Percentiles rank a stretch among this genome's conserved stretches.
Conservation (phyloP, 164 flowering plant species). For the Vitis amurensis region DNA sequence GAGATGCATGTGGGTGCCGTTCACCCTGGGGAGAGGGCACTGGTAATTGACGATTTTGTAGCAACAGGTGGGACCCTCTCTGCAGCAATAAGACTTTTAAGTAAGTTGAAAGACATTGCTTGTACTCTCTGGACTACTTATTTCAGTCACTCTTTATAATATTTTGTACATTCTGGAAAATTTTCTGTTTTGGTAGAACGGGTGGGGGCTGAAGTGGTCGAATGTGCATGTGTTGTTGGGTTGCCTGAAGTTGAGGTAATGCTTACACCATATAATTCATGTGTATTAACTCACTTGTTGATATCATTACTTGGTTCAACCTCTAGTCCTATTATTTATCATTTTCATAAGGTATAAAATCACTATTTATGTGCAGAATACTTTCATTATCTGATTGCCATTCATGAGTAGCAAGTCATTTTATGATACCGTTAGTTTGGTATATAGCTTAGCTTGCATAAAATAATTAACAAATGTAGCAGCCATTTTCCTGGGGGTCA, state of each 20-base stretch:
- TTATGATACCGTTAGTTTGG: too few relatives aligned
- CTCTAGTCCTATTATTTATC: too few relatives aligned
- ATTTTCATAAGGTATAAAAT: too few relatives aligned
- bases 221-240: slow-evolving; percentile 92
- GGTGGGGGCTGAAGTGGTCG: slow-evolving; percentile 79
- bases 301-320: too few relatives aligned
- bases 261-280: neutral
- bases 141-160: neutral
- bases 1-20: slow-evolving; percentile 95
- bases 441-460: too few relatives aligned
- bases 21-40: slow-evolving; percentile 67
- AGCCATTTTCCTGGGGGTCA: neutral
- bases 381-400: too few relatives aligned
- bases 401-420: too few relatives aligned
- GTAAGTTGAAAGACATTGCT: slow-evolving; percentile 26
- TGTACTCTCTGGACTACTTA: neutral
- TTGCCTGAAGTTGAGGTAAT: slow-evolving; percentile 74
- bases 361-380: too few relatives aligned
- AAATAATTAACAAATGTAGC: too few relatives aligned
- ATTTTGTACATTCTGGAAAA: neutral
- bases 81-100: slow-evolving; percentile 81
- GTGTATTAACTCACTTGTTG: neutral
- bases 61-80: slow-evolving; percentile 95
- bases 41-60: slow-evolving; percentile 87
- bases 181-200: slow-evolving; percentile 51